These are phyloP conservation scores for Musa acuminata DNA, from an alignment of 176 grass and related monocot species.

Conservation along the genomic window DNA sequence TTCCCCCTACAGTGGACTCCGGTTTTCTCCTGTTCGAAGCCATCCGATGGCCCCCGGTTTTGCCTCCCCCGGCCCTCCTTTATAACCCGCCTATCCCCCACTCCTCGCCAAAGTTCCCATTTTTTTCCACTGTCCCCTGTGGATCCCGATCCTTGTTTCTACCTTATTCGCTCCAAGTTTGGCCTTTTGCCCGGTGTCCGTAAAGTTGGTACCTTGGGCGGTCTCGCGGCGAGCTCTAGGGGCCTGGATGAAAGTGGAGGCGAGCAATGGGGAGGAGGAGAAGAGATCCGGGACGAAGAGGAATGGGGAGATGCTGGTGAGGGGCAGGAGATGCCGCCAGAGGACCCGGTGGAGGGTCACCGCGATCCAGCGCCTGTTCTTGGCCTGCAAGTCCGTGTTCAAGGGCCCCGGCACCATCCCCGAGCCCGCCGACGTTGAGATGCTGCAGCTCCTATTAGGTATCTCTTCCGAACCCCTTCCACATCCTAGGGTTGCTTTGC, in stretches of 20 bases:
- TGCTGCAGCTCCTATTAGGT: constrained; percentile 63
- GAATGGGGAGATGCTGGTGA: neutral
- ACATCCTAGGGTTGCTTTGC: constrained; percentile 1
- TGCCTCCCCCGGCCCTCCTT: neutral
- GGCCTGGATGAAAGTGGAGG: constrained; percentile 47
- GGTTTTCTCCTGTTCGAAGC: too few relatives aligned
- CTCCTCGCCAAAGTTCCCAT: neutral
- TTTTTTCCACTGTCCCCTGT: neutral
- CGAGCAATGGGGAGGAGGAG: constrained; percentile 11
- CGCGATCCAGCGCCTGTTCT: constrained; percentile 57
- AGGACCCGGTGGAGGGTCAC: constrained; percentile 24
- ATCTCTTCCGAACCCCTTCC: neutral
- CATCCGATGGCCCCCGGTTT: too few relatives aligned
- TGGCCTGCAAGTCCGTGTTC: constrained; percentile 69
- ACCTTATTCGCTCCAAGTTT: neutral
- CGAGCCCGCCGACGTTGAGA: constrained; percentile 36
- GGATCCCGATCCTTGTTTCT: neutral
- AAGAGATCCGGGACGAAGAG: constrained; percentile 19
- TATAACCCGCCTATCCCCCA: neutral
- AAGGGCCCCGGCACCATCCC: constrained; percentile 62
- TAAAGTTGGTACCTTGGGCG: neutral
- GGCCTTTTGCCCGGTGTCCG: neutral
- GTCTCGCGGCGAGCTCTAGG: too few relatives aligned
- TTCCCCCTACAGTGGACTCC: neutral
- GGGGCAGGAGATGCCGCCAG: constrained; percentile 3